Base-by-base conservation (phyloP, 805 yeast species). In the Candida manassasensis region DNA sequence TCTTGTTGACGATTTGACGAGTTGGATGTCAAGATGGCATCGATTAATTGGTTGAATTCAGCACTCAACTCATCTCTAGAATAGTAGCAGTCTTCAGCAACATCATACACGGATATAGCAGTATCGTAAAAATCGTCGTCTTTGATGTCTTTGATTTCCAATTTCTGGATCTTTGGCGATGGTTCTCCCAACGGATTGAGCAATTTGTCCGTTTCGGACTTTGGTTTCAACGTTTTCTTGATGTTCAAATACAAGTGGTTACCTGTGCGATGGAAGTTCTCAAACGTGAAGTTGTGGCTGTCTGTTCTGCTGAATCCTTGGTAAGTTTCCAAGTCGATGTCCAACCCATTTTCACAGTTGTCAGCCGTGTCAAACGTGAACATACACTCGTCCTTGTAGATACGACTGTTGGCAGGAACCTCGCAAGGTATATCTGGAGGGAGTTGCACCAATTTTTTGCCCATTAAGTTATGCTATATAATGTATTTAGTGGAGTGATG, bases 381-480 rank as follows among this genome's bases (percentile, higher is more conserved):
- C 63, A 84, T 83, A 53, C 97, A 89, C 45, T 88, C 96, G 61
- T 90, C 97, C 52, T 86, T 89, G 50, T 77, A 80, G 12, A 89
- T 76, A 2, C 69, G 48, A 26, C 55, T 39, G 16, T 45, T 38
- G 12, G 49, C 30, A 2, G 55, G 42, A 18, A 61, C 43, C 4
- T 33, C 24, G 18, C 40, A 16, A 4, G 61, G 55, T 18, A 61
- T 39, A 15, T 31, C 43, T 19, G 19, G 15, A 9, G 49, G 44
- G n/a, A 40, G 37, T 19, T 39, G 38, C 21, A 42, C 24, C 21
- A 35, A 12, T 15, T 29, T 24, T 17, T n/a, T n/a, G 7, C 21
- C 22, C 32, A 29, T 29, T n/a, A n/a, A n/a, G n/a, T n/a, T n/a
- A n/a, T n/a, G n/a, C n/a, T n/a, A n/a, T n/a, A n/a, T n/a, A n/a